A percentile compares a stretch with the other conserved stretches of the same genome.
phyloP scores from a whole-genome alignment of 371 early-diverging fungal species.

The Zychaea mexicana region DNA sequence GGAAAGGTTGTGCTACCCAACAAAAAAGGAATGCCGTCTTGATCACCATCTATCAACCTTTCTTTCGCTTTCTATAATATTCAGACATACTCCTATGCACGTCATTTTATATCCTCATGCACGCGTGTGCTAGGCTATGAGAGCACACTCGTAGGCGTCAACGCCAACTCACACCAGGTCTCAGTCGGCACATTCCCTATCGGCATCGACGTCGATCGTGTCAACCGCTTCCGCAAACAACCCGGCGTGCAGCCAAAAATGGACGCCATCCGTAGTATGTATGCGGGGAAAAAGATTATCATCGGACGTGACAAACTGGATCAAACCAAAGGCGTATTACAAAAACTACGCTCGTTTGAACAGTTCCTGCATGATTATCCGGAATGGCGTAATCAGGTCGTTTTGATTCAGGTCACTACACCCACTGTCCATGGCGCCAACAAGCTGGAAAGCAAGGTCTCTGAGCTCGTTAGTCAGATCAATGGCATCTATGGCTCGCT shows the following conservation, averaged over 20 bases:
- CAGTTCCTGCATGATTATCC: constrained; percentile 88
- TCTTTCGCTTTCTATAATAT: no score
- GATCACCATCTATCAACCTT: no score
- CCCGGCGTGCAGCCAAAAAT: constrained; percentile 74
- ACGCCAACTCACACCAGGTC: constrained; percentile 72
- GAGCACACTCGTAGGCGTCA: constrained; percentile 84
- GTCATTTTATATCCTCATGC: constrained; percentile 95
- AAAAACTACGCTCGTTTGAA: constrained; percentile 95
- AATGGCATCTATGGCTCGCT: constrained; percentile 95
- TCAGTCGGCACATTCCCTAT: constrained; percentile 94
- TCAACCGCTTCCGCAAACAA: constrained; percentile 48
- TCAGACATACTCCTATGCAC: constrained; percentile 93
- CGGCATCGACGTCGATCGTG: constrained; percentile 87
- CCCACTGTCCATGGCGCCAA: constrained; percentile 50
- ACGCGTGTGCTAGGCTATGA: constrained; percentile 92
- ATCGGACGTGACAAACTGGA: constrained; percentile 99
- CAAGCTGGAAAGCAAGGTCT: constrained; percentile 83
- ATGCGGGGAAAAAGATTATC: constrained; percentile 92
- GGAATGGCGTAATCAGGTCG: constrained; percentile 89
- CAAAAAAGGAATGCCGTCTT: no score
- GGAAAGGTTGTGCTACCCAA: background rate
- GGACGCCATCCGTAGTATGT: constrained; percentile 80
- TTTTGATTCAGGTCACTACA: constrained; percentile 78
- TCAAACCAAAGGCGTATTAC: constrained; percentile 97
- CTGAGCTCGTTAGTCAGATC: constrained; percentile 89